These are phyloP conservation scores for Seiridium unicorne DNA, from an alignment of 2,329 filamentous ascomycete genomes.

Conservation along the genomic window DNA sequence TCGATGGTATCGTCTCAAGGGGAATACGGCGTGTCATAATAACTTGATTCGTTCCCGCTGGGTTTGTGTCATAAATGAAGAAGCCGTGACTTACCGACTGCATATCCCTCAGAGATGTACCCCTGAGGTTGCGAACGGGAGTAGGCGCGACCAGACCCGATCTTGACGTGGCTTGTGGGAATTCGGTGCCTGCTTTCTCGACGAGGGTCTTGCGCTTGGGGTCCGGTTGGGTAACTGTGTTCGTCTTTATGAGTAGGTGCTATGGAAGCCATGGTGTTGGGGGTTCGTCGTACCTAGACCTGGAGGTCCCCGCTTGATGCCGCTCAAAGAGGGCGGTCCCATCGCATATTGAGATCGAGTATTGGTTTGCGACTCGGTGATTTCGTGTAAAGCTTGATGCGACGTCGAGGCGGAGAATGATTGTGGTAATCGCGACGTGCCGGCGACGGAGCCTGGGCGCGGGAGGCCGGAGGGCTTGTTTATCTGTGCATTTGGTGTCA, in stretches of 20 bases:
- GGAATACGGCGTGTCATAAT: neutral
- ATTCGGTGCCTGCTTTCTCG: conserved; percentile 52
- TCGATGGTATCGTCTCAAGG: neutral
- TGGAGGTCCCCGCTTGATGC: conserved; percentile 51
- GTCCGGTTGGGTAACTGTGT: conserved; percentile 50
- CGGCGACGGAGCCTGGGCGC: conserved; percentile 8
- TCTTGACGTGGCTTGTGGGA: conserved; percentile 31
- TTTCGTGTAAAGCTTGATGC: conserved; percentile 45
- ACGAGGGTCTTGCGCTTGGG: conserved; percentile 59
- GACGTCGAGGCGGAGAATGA: conserved; percentile 20
- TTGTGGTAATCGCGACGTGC: conserved; percentile 19
- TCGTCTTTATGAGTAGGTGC: conserved; percentile 14
- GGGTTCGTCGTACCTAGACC: conserved; percentile 37
- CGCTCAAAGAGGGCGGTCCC: conserved; percentile 34
- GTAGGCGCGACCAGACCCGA: conserved; percentile 37
- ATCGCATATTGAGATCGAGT: conserved; percentile 43
- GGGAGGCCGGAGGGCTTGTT: conserved; percentile 11
- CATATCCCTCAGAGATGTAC: conserved; percentile 34
- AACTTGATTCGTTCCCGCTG: neutral
- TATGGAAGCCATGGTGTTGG: conserved; percentile 11
- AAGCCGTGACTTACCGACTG: conserved; percentile 2
- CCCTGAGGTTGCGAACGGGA: conserved; percentile 43
- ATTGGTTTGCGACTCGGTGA: conserved; percentile 61
- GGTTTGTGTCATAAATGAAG: neutral
- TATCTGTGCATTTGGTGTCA: conserved; percentile 3